These are phyloP conservation scores for Lagerstroemia speciosa DNA, from an alignment of 345 rosid species.

Conservation along the genomic window DNA sequence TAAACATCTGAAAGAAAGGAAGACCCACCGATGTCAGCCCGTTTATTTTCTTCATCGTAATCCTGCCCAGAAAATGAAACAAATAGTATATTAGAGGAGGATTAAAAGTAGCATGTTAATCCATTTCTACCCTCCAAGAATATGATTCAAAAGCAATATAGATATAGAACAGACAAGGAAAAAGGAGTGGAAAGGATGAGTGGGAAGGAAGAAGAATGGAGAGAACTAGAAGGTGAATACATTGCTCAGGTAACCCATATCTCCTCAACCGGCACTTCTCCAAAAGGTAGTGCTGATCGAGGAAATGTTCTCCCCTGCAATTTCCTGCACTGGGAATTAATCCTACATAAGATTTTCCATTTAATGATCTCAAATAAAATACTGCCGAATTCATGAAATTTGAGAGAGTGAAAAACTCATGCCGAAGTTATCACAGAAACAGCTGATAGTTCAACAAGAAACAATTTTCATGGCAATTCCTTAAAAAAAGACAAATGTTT, in stretches of 20 bases:
- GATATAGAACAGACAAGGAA: background rate
- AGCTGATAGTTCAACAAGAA: background rate
- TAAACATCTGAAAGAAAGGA: conserved; percentile 1
- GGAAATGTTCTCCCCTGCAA: background rate
- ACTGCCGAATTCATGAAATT: background rate
- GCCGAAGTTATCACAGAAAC: background rate
- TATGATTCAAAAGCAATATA: background rate
- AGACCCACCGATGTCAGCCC: conserved; percentile 50
- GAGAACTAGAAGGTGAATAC: background rate
- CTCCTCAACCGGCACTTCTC: background rate
- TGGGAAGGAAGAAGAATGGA: background rate
- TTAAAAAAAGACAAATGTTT: background rate
- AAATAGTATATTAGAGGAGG: background rate
- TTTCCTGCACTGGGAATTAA: background rate
- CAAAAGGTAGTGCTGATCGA: background rate
- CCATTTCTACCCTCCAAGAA: background rate
- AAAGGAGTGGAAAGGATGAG: background rate
- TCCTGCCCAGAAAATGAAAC: conserved; percentile 28
- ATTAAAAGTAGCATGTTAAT: background rate
- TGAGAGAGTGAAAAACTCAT: background rate
- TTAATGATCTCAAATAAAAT: background rate
- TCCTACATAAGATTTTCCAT: background rate
- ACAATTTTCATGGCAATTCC: background rate
- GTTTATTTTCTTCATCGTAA: conserved; percentile 35
- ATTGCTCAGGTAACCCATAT: conserved; percentile 4